phyloP scores from a whole-genome alignment of 768 basidiomycete species.

The Trametes gibbosa region DNA sequence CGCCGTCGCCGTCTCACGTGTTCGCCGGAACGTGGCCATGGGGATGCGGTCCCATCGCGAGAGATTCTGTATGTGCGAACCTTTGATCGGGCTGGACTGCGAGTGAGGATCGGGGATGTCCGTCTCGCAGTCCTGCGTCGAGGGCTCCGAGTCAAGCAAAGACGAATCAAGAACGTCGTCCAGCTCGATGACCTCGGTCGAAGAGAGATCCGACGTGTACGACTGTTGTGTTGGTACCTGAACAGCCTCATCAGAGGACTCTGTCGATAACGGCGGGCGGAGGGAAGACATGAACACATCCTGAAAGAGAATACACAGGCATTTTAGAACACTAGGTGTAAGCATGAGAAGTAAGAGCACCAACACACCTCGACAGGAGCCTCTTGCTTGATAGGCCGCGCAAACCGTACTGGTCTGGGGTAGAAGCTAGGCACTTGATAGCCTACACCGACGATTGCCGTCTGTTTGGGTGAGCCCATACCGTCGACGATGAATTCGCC shows the following conservation, averaged over 20 bases:
- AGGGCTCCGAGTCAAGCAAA: conserved; percentile 58
- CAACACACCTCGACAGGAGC: conserved; percentile 8
- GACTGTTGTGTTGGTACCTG: conserved; percentile 25
- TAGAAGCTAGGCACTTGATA: conserved; percentile 15
- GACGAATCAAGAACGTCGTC: conserved; percentile 79
- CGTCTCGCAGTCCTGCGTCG: conserved; percentile 13
- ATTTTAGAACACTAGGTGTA: background rate
- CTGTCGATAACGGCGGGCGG: conserved; percentile 18
- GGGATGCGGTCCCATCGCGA: conserved; percentile 75
- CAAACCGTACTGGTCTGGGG: conserved; percentile 13
- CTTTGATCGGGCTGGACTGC: conserved; percentile 27
- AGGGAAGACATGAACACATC: conserved; percentile 9
- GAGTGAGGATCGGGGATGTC: conserved; percentile 16
- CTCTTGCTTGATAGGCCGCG: conserved; percentile 8
- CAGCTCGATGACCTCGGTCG: conserved; percentile 57
- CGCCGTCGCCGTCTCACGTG: conserved; percentile 37
- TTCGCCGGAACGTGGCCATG: conserved; percentile 69
- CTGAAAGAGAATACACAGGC: background rate
- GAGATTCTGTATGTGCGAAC: conserved; percentile 46
- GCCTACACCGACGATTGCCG: conserved; percentile 11
- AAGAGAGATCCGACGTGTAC: conserved; percentile 36
- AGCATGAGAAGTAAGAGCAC: background rate
- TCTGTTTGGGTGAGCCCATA: background rate
- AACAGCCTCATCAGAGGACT: conserved; percentile 37
- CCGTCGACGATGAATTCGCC: conserved; percentile 32